Evolutionary conservation across 1,284 basidiomycete genomes (phyloP).

Genomic region (Ustilago shanxiensis): DNA sequence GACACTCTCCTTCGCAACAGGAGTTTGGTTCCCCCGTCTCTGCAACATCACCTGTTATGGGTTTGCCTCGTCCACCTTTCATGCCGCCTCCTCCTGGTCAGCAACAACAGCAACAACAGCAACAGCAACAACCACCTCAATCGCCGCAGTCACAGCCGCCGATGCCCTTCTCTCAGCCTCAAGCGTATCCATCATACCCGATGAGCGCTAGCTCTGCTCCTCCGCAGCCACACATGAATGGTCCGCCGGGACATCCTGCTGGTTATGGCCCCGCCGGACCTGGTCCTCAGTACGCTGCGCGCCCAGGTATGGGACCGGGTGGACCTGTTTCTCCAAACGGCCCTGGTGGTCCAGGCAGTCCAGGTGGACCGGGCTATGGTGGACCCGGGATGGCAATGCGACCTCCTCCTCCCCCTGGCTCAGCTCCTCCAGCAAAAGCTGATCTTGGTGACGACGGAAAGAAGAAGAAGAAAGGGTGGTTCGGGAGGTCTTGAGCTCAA

Average conservation of each 20-base stretch:
- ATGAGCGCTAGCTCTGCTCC: conserved; percentile 29
- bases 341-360: conserved; percentile 7
- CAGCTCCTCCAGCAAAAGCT: conserved; percentile 18
- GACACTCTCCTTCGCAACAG: conserved; percentile 36
- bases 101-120: conserved; percentile 18
- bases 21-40: conserved; percentile 29
- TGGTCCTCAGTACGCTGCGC: conserved; percentile 14
- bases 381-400: neutral
- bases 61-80: conserved; percentile 35
- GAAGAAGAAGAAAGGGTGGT: conserved; percentile 58
- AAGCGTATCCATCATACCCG: conserved; percentile 51
- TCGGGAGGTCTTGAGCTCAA: conserved; percentile 32
- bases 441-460: conserved; percentile 31
- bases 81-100: conserved; percentile 17
- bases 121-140: conserved; percentile 4
- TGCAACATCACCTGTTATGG: conserved; percentile 18
- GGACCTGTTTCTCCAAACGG: conserved; percentile 9
- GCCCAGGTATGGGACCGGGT: conserved; percentile 21
- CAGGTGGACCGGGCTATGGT: conserved; percentile 1
- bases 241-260: conserved; percentile 3
- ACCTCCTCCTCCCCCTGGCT: conserved; percentile 3
- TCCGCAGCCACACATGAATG: conserved; percentile 12
- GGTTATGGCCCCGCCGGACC: conserved; percentile 11
- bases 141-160: conserved; percentile 16
- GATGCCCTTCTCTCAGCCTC: conserved; percentile 28